Conservation (phyloP, 1,139 yeast species). For the Saccharomyces hybrid region DNA sequence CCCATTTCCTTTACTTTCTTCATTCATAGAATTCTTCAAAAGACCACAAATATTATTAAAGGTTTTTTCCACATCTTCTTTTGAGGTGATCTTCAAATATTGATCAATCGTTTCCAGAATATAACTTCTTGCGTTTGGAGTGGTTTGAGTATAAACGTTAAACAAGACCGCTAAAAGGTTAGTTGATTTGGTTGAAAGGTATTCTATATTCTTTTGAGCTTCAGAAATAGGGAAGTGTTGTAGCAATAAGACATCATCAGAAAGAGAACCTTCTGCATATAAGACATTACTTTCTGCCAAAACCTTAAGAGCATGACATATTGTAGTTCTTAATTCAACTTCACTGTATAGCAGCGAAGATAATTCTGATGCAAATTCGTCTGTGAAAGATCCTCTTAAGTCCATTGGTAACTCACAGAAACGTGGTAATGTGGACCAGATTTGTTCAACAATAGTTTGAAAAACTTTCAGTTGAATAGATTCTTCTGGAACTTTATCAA, state of each 20-base stretch:
- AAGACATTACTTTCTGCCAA: constrained; percentile 71
- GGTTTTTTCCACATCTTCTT: constrained; percentile 60
- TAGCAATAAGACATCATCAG: constrained; percentile 49
- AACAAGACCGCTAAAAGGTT: constrained; percentile 81
- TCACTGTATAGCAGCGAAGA: constrained; percentile 69
- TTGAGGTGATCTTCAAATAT: constrained; percentile 61
- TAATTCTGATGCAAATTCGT: constrained; percentile 67
- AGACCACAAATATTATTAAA: constrained; percentile 82
- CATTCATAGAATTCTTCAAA: constrained; percentile 67
- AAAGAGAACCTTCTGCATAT: constrained; percentile 53
- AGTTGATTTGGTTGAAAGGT: constrained; percentile 56
- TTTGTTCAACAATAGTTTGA: constrained; percentile 78
- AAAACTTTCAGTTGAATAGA: constrained; percentile 69
- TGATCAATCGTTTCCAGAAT: constrained; percentile 81
- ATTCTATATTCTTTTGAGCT: constrained; percentile 52
- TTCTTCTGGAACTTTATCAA: constrained; percentile 36
- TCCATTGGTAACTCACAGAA: constrained; percentile 86
- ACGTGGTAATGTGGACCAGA: constrained; percentile 86
- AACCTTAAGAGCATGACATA: constrained; percentile 74
- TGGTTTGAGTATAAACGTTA: constrained; percentile 83
- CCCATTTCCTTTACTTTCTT: constrained; percentile 37
- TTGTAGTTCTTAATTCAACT: constrained; percentile 64
- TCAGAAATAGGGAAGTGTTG: constrained; percentile 53
- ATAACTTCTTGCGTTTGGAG: constrained; percentile 75
- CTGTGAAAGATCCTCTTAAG: constrained; percentile 54